phyloP scores from a whole-genome alignment of 306 rosid species.

The Nissolia schottii region DNA sequence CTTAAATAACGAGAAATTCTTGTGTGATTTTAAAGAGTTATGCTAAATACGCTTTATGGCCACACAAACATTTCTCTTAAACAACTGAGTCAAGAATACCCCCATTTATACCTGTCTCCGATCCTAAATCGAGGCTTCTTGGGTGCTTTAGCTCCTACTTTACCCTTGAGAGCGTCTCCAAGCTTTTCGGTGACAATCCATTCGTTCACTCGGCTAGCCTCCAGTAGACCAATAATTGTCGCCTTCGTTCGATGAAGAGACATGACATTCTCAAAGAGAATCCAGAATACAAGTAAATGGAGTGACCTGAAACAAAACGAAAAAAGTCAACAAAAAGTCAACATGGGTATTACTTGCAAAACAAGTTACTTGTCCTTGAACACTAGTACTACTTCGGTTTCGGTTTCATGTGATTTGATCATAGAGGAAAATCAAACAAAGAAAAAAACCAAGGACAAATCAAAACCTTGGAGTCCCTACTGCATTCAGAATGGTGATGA shows the following conservation, averaged over 20 bases:
- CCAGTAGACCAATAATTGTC: conserved; percentile 76
- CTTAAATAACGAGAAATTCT: too few relatives aligned
- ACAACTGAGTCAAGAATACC: neutral
- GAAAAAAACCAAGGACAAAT: neutral
- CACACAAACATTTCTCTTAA: too few relatives aligned
- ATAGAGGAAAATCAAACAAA: neutral
- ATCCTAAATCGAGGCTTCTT: conserved; percentile 60
- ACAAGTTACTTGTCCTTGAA: conserved; percentile 8
- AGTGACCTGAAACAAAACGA: conserved; percentile 56
- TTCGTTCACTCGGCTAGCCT: conserved; percentile 82
- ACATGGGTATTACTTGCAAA: conserved; percentile 2
- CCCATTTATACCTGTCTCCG: conserved; percentile 65
- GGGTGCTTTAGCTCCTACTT: conserved; percentile 44
- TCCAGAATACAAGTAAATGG: conserved; percentile 86
- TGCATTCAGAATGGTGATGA: conserved; percentile 79
- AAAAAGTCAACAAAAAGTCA: neutral
- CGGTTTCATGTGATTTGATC: neutral
- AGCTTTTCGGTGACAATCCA: conserved; percentile 97
- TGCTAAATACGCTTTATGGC: too few relatives aligned
- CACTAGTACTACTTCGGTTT: too few relatives aligned
- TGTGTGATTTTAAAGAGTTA: too few relatives aligned
- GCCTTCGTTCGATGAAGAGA: conserved; percentile 87
- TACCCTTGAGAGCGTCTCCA: conserved; percentile 70
- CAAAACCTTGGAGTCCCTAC: conserved; percentile 84
- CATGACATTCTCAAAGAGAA: conserved; percentile 89